Percentiles rank a stretch among this genome's conserved stretches.
phyloP scores from a whole-genome alignment of 2,329 filamentous ascomycete species.

The Apiospora sp. region DNA sequence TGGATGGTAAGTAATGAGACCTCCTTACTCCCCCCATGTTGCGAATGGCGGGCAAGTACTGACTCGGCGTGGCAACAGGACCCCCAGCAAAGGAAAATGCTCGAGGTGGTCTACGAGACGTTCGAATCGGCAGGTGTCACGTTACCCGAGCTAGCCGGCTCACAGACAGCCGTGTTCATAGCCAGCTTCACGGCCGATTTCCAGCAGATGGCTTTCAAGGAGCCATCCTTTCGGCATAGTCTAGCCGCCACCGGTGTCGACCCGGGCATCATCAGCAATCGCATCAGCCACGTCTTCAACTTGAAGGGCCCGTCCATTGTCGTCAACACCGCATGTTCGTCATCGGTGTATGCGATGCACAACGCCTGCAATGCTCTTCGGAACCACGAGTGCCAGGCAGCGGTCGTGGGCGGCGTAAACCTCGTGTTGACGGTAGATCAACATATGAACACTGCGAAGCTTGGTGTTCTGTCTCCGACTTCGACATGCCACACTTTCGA shows the following conservation, averaged over 20 bases:
- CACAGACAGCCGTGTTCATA: conserved; percentile 35
- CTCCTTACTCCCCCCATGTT: too few species aligned
- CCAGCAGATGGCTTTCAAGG: conserved; percentile 38
- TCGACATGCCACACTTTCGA: conserved; percentile 42
- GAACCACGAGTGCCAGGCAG: conserved; percentile 41
- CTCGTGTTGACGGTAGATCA: conserved; percentile 42
- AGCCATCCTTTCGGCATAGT: conserved; percentile 37
- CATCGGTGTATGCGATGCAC: conserved; percentile 45
- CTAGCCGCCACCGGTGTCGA: conserved; percentile 44
- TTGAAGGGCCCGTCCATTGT: conserved; percentile 45
- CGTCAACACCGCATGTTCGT: conserved; percentile 49
- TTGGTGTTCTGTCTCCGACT: conserved; percentile 44
- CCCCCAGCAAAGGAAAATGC: conserved; percentile 37
- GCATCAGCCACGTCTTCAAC: conserved; percentile 48
- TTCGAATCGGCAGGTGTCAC: conserved; percentile 32
- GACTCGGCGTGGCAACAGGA: conserved; percentile 28
- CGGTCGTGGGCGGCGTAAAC: conserved; percentile 48
- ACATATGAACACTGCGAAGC: conserved; percentile 41
- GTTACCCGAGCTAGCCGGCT: conserved; percentile 26
- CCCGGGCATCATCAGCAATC: conserved; percentile 47
- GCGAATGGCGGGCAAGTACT: too few species aligned
- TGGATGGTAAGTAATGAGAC: too few species aligned
- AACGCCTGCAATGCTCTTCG: conserved; percentile 40
- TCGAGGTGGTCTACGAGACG: conserved; percentile 47
- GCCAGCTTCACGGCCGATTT: conserved; percentile 37